Conservation (phyloP, 2,329 filamentous ascomycete species). For the Septoria linicola region DNA sequence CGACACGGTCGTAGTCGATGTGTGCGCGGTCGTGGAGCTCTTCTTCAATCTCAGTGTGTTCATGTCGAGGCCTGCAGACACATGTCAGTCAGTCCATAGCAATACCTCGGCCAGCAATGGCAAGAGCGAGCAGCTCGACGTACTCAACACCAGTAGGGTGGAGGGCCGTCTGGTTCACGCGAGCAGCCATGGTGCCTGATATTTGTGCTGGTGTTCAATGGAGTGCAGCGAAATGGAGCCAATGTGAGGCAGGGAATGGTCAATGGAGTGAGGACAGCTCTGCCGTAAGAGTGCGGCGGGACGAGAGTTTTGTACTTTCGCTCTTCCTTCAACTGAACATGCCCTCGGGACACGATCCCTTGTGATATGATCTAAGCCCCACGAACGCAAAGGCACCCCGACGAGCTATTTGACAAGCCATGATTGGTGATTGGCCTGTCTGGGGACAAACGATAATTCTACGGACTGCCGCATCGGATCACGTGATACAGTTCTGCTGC, state of each 20-base stretch:
- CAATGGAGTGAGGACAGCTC: neutral
- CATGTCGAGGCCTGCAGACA: conserved; percentile 65
- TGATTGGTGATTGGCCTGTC: conserved; percentile 11
- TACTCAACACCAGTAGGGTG: conserved; percentile 90
- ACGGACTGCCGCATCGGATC: neutral
- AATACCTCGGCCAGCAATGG: neutral
- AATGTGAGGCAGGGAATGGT: neutral
- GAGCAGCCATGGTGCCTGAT: conserved; percentile 9
- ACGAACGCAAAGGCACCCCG: conserved; percentile 13
- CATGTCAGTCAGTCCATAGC: conserved; percentile 20
- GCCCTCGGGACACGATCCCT: conserved; percentile 16
- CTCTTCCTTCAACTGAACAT: conserved; percentile 11
- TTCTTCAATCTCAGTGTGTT: conserved; percentile 97
- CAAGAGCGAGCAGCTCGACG: conserved; percentile 43
- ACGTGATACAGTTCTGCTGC: neutral
- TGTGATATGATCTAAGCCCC: conserved; percentile 12
- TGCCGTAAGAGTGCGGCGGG: conserved; percentile 1
- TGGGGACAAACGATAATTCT: conserved; percentile 1
- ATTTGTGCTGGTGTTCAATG: neutral
- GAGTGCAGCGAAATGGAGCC: neutral
- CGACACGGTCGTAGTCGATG: conserved; percentile 98
- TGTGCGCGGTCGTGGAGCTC: conserved; percentile 96
- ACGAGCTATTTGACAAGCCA: conserved; percentile 13
- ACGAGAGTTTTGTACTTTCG: conserved; percentile 12
- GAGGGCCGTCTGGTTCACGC: conserved; percentile 85